A percentile compares a stretch with the other conserved stretches of the same genome.
Evolutionary conservation across 495 filamentous ascomycete species (phyloP).

Genomic region (Trichoderma erinaceum): DNA sequence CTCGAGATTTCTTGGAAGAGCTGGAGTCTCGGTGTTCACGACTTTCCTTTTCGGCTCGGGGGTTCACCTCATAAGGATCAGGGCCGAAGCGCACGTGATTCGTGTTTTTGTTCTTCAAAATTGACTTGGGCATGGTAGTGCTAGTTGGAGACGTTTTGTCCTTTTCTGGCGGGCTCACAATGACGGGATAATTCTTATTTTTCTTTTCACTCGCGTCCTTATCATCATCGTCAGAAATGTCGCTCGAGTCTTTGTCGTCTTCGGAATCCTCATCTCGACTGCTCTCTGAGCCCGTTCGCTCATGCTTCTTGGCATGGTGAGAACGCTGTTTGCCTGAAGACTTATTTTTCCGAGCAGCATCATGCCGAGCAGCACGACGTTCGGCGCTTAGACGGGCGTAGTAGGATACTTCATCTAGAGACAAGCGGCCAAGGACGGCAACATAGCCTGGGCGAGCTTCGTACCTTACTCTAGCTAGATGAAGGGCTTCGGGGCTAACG

Average conservation of each 20-base stretch:
- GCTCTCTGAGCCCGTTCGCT: slow-evolving; percentile 17
- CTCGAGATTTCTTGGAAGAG: slow-evolving; percentile 20
- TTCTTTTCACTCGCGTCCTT: slow-evolving; percentile 22
- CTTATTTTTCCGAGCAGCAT: slow-evolving; percentile 26
- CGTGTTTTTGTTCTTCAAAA: slow-evolving; percentile 46
- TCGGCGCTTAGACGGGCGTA: slow-evolving; percentile 50
- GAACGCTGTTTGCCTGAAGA: slow-evolving; percentile 15
- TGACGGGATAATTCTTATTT: slow-evolving; percentile 31
- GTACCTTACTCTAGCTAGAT: slow-evolving; percentile 58
- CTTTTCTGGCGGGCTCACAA: slow-evolving; percentile 38
- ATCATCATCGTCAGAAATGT: slow-evolving; percentile 21
- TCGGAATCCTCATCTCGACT: slow-evolving; percentile 2
- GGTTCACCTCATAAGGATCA: slow-evolving; percentile 30
- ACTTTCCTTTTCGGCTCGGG: slow-evolving; percentile 15
- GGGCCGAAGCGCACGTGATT: slow-evolving; percentile 42
- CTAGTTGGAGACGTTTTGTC: slow-evolving; percentile 29
- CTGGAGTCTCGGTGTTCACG: slow-evolving; percentile 17
- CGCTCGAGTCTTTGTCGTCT: slow-evolving; percentile 23
- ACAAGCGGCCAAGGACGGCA: slow-evolving; percentile 58
- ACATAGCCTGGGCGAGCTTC: slow-evolving; percentile 64
- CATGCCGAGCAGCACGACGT: slow-evolving; percentile 40
- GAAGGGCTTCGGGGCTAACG: slow-evolving; percentile 61
- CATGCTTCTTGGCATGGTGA: not conserved
- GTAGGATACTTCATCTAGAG: slow-evolving; percentile 53
- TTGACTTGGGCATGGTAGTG: slow-evolving; percentile 41